Conservation (phyloP, 148 eudicot genomes). For the Rhododendron henanense region DNA sequence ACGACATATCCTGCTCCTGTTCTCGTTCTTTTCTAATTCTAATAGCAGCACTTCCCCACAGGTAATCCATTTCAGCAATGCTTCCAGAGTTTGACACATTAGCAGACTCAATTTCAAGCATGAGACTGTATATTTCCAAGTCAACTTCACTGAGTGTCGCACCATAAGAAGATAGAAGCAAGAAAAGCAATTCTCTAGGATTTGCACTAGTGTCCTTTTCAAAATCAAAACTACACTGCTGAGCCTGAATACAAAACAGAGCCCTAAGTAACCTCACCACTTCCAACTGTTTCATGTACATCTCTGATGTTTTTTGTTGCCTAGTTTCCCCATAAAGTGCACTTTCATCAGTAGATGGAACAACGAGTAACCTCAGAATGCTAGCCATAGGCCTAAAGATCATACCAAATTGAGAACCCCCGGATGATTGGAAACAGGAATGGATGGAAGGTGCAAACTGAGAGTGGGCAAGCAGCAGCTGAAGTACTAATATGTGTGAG, state of each 20-base stretch:
- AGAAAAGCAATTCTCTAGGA: conserved; percentile 50
- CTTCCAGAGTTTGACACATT: conserved; percentile 26
- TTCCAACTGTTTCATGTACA: conserved; percentile 45
- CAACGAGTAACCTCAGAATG: conserved; percentile 49
- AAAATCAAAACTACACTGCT: conserved; percentile 32
- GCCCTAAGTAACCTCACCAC: conserved; percentile 70
- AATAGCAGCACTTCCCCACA: conserved; percentile 79
- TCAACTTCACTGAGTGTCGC: conserved; percentile 77
- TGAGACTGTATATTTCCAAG: conserved; percentile 65
- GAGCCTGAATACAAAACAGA: conserved; percentile 40
- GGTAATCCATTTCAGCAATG: conserved; percentile 69
- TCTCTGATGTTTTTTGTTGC: conserved; percentile 19
- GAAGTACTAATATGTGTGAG: conserved; percentile 45
- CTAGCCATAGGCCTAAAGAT: conserved; percentile 71
- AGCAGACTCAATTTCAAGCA: conserved; percentile 47
- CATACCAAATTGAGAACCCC: conserved; percentile 47
- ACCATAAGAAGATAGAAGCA: conserved; percentile 80
- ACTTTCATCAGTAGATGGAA: conserved; percentile 20
- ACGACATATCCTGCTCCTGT: conserved; percentile 23
- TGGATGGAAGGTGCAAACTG: conserved; percentile 55
- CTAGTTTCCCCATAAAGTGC: conserved; percentile 15
- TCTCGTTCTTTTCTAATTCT: conserved; percentile 43
- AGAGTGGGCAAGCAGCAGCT: conserved; percentile 82
- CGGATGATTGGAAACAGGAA: conserved; percentile 25
- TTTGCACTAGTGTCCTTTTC: conserved; percentile 53